These are phyloP conservation scores for Gossypium lobatum DNA, from an alignment of 441 rosid genomes.

Conservation along the genomic window DNA sequence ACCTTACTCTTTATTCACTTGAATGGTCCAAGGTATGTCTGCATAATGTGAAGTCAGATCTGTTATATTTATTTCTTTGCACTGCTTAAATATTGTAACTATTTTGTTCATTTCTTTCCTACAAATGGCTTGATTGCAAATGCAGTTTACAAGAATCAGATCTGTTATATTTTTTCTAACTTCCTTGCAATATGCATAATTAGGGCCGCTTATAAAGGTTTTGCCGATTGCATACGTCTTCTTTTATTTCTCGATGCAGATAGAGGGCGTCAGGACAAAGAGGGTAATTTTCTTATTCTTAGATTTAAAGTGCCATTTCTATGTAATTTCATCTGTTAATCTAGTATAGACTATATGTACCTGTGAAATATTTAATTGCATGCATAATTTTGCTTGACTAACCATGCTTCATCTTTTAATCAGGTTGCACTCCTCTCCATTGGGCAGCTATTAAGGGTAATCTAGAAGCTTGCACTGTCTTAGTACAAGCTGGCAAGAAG, in stretches of 20 bases:
- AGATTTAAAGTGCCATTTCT: background rate
- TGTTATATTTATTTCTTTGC: too few relatives aligned
- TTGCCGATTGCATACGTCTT: conserved; percentile 87
- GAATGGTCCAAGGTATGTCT: conserved; percentile 1
- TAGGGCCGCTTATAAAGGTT: conserved; percentile 99
- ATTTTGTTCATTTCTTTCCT: background rate
- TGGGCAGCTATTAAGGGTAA: conserved; percentile 99
- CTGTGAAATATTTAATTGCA: background rate
- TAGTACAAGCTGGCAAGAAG: conserved; percentile 94
- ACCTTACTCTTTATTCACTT: conserved; percentile 9
- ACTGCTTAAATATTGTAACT: background rate
- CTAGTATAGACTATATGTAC: background rate
- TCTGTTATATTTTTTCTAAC: conserved; percentile 16
- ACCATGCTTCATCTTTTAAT: conserved; percentile 17
- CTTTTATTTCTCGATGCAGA: conserved; percentile 87
- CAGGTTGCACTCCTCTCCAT: conserved; percentile 97
- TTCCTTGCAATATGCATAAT: conserved; percentile 30
- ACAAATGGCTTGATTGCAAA: conserved; percentile 1
- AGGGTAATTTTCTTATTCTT: conserved; percentile 41
- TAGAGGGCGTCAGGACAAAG: conserved; percentile 91
- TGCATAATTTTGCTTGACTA: conserved; percentile 1
- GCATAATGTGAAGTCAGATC: background rate
- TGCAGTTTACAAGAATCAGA: background rate
- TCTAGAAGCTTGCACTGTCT: conserved; percentile 94
- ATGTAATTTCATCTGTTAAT: background rate